Evolutionary conservation across 805 yeast genomes (phyloP).

Genomic region (Scheffersomyces ergatensis): DNA sequence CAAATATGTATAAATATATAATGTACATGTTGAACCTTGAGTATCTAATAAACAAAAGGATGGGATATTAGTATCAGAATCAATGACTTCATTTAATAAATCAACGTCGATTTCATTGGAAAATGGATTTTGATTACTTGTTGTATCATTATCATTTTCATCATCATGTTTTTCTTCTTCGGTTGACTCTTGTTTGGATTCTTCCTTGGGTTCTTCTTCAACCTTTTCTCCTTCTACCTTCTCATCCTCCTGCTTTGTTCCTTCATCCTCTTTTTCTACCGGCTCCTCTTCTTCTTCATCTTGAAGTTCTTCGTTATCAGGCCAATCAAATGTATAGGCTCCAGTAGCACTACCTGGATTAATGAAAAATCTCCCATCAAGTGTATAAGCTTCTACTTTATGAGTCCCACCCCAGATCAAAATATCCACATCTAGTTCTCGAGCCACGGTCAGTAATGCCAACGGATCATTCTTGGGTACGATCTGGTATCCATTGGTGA

Average conservation of each 20-base stretch:
- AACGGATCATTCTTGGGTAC: slow-evolving; percentile 88
- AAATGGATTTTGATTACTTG: slow-evolving; percentile 14
- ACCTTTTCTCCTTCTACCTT: slow-evolving; percentile 48
- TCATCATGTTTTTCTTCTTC: slow-evolving; percentile 16
- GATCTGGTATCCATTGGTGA: slow-evolving; percentile 78
- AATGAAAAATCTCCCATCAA: slow-evolving; percentile 91
- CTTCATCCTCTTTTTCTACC: slow-evolving; percentile 26
- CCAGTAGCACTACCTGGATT: slow-evolving; percentile 98
- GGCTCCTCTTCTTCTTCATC: slow-evolving; percentile 31
- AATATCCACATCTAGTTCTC: slow-evolving; percentile 90
- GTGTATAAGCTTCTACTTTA: slow-evolving; percentile 86
- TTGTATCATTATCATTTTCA: slow-evolving; percentile 19
- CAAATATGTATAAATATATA: slow-evolving; percentile 79
- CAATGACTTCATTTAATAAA: slow-evolving; percentile 17
- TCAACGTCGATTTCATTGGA: slow-evolving; percentile 10
- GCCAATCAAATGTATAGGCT: slow-evolving; percentile 64
- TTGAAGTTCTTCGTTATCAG: slow-evolving; percentile 52
- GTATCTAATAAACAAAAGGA: slow-evolving; percentile 87
- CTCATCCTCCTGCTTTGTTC: slow-evolving; percentile 22
- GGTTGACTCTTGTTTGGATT: slow-evolving; percentile 25
- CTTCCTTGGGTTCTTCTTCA: slow-evolving; percentile 16
- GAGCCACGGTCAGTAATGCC: slow-evolving; percentile 74
- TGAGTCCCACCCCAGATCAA: slow-evolving; percentile 93
- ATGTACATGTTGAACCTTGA: slow-evolving; percentile 72
- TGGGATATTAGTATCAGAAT: slow-evolving; percentile 49